Percentiles rank a stretch among this genome's conserved stretches.
Conservation (phyloP, 176 grass and related monocot species). For the Thalia dealbata region DNA sequence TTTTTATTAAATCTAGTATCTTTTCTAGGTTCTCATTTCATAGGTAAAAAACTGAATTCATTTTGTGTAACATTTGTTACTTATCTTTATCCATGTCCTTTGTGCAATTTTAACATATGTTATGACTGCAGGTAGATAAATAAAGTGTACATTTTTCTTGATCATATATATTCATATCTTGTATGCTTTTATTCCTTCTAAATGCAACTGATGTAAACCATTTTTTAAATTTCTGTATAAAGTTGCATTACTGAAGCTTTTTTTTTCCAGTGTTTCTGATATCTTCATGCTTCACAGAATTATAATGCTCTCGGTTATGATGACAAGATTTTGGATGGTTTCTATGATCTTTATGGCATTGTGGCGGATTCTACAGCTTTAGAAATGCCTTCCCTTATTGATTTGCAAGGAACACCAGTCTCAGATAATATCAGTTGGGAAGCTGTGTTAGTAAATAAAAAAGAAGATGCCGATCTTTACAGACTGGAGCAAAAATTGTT, state of each 20-base stretch:
- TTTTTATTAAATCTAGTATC: no score
- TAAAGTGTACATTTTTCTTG: neutral
- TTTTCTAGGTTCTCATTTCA: no score
- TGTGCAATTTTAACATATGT: neutral
- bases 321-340: conserved; percentile 86
- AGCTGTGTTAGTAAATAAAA: conserved; percentile 75
- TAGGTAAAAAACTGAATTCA: no score
- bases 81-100: no score
- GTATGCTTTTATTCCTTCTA: conserved; percentile 8
- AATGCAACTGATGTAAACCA: conserved; percentile 18
- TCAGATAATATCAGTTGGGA: conserved; percentile 67
- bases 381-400: conserved; percentile 67
- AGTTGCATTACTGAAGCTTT: conserved; percentile 13
- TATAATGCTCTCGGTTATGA: conserved; percentile 85
- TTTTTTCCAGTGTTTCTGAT: conserved; percentile 29
- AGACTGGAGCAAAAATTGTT: conserved; percentile 61
- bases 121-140: neutral
- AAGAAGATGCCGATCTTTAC: conserved; percentile 68
- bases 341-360: conserved; percentile 79
- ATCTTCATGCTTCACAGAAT: conserved; percentile 59
- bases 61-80: no score
- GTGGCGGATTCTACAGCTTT: conserved; percentile 32
- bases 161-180: neutral
- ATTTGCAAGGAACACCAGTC: conserved; percentile 45
- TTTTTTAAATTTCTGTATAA: conserved; percentile 10